Conservation (phyloP, 495 filamentous ascomycete genomes). For the Trichoderma erinaceum region DNA sequence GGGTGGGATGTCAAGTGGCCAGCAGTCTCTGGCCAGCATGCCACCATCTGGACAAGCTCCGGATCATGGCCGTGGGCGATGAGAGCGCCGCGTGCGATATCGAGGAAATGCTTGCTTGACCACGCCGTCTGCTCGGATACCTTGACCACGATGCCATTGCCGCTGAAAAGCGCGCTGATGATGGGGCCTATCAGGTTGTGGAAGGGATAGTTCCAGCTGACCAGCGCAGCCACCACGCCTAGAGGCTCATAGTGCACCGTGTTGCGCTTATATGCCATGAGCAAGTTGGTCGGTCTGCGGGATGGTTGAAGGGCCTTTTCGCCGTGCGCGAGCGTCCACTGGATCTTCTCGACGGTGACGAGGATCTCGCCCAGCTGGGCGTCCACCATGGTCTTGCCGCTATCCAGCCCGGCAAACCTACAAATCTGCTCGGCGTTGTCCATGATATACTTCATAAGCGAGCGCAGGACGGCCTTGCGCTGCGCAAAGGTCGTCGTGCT, state of each 20-base stretch:
- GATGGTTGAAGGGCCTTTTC: constrained; percentile 72
- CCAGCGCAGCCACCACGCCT: constrained; percentile 84
- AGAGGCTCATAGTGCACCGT: constrained; percentile 86
- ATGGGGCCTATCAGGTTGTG: constrained; percentile 92
- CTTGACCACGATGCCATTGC: constrained; percentile 88
- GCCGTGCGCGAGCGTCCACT: constrained; percentile 90
- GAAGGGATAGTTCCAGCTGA: constrained; percentile 96
- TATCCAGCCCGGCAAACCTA: constrained; percentile 81
- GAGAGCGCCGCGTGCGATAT: constrained; percentile 71
- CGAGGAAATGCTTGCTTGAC: constrained; percentile 74
- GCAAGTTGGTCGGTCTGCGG: constrained; percentile 68
- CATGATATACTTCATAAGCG: constrained; percentile 75
- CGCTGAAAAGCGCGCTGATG: constrained; percentile 86
- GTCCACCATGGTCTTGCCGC: constrained; percentile 95
- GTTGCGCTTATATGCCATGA: constrained; percentile 96
- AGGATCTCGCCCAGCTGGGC: constrained; percentile 90
- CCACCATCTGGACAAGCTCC: constrained; percentile 72
- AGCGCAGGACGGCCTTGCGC: constrained; percentile 71
- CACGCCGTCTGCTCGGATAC: constrained; percentile 90
- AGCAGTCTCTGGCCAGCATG: constrained; percentile 82
- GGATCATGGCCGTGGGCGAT: constrained; percentile 77
- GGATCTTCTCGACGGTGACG: constrained; percentile 85
- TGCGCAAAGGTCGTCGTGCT: constrained; percentile 74
- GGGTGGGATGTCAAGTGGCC: constrained; percentile 80
- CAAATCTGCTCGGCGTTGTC: constrained; percentile 88